These are phyloP conservation scores for Yarrowia yakushimensis DNA, from an alignment of 805 yeast species.

Conservation along the genomic window DNA sequence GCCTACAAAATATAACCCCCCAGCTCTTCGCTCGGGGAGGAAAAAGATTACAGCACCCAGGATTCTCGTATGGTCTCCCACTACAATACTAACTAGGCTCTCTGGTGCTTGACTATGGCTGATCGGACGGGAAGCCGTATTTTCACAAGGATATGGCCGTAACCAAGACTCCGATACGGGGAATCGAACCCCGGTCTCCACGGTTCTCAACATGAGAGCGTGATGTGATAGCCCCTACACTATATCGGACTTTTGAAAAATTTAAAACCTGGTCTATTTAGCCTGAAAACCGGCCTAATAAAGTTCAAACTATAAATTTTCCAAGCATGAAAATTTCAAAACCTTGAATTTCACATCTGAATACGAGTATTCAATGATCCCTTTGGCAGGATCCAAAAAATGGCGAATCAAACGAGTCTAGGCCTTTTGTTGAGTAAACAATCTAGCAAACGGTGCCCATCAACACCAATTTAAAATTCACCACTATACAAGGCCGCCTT, in stretches of 20 bases:
- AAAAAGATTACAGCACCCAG: constrained; percentile 19
- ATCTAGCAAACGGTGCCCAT: too few relatives aligned
- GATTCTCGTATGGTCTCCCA: constrained; percentile 22
- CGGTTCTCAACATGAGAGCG: constrained; percentile 23
- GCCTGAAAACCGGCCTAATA: background rate
- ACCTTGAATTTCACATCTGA: too few relatives aligned
- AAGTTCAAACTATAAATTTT: background rate
- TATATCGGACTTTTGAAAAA: constrained; percentile 11
- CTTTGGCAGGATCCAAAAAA: too few relatives aligned
- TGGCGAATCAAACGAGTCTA: too few relatives aligned
- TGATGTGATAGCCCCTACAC: constrained; percentile 25
- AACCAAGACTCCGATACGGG: constrained; percentile 24
- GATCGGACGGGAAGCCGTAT: constrained; percentile 22
- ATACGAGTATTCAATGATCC: too few relatives aligned
- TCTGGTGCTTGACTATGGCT: constrained; percentile 22
- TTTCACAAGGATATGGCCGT: constrained; percentile 21
- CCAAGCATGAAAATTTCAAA: too few relatives aligned
- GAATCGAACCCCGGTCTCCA: constrained; percentile 26
- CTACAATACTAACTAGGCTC: constrained; percentile 21
- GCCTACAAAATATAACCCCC: too few relatives aligned
- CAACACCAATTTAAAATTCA: too few relatives aligned
- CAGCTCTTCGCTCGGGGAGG: background rate
- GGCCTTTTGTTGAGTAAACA: too few relatives aligned
- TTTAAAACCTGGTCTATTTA: background rate
- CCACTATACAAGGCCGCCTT: background rate